phyloP scores from a whole-genome alignment of 306 rosid species.

The Quercus bicolor region DNA sequence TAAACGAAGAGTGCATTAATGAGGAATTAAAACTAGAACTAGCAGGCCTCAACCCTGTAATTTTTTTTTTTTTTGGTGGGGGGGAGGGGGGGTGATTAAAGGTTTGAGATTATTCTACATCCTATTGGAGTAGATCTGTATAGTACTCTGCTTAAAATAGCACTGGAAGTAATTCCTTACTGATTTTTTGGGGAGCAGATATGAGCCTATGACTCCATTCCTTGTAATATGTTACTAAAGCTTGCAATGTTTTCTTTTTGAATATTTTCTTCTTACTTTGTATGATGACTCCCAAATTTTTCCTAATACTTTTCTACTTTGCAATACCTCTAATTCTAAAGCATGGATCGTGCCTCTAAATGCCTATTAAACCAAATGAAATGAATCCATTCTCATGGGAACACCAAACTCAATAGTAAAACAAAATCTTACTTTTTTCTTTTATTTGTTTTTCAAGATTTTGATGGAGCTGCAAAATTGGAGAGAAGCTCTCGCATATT shows the following conservation, averaged over 20 bases:
- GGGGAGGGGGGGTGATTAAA: background rate
- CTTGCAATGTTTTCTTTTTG: background rate
- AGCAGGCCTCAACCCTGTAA: background rate
- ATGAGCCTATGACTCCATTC: background rate
- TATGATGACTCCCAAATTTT: background rate
- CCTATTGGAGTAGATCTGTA: background rate
- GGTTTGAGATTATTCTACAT: background rate
- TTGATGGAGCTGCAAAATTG: conserved; percentile 79
- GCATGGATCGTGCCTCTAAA: background rate
- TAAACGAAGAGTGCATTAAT: background rate
- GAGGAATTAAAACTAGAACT: background rate
- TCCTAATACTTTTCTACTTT: background rate
- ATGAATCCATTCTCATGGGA: conserved; percentile 3
- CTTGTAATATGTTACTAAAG: background rate
- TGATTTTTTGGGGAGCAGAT: background rate
- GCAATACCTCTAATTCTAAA: conserved; percentile 8
- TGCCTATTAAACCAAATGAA: conserved; percentile 15
- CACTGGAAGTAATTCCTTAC: background rate
- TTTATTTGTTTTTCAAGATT: conserved; percentile 42
- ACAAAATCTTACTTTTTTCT: background rate
- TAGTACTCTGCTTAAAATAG: conserved; percentile 7
- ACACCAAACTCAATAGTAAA: background rate
- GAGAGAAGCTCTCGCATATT: conserved; percentile 76
- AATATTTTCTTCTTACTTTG: background rate
- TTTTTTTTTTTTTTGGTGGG: background rate